Conservation (phyloP, 1,284 basidiomycete genomes). For the Earliella scabrosa region DNA sequence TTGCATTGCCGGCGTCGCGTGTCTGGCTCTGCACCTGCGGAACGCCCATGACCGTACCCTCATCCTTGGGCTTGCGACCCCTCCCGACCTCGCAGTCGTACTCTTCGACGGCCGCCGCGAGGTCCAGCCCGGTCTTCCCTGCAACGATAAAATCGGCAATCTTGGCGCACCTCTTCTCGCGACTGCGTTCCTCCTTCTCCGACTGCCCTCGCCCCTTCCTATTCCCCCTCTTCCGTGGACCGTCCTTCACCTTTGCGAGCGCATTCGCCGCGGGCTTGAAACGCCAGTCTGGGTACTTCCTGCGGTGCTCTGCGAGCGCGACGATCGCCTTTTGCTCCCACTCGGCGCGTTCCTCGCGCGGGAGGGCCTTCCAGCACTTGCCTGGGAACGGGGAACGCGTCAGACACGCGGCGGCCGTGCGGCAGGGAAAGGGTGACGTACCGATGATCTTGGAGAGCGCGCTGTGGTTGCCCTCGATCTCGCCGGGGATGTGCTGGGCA, state of each 20-base stretch:
- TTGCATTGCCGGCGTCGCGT: slow-evolving; percentile 1
- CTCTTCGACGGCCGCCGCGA: slow-evolving; percentile 51
- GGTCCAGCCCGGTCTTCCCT: slow-evolving; percentile 52
- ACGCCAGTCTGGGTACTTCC: slow-evolving; percentile 77
- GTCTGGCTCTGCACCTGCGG: slow-evolving; percentile 9
- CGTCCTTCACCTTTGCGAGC: slow-evolving; percentile 51
- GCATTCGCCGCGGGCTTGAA: slow-evolving; percentile 68
- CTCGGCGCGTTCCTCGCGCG: slow-evolving; percentile 62
- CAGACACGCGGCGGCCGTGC: slow-evolving; percentile 20
- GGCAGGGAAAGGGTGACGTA: slow-evolving; percentile 24
- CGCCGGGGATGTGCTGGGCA: slow-evolving; percentile 74
- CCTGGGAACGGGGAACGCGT: slow-evolving; percentile 37
- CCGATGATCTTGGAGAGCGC: slow-evolving; percentile 59
- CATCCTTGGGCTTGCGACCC: slow-evolving; percentile 28
- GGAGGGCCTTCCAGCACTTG: slow-evolving; percentile 64
- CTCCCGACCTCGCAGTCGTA: slow-evolving; percentile 37
- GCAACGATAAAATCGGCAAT: slow-evolving; percentile 55
- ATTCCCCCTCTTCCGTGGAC: slow-evolving; percentile 32
- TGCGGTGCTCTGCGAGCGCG: slow-evolving; percentile 79
- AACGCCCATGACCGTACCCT: slow-evolving; percentile 17
- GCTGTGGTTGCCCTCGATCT: slow-evolving; percentile 81
- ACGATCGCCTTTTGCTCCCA: slow-evolving; percentile 79
- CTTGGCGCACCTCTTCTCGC: slow-evolving; percentile 48
- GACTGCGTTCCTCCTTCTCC: slow-evolving; percentile 43
- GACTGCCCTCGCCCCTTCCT: slow-evolving; percentile 43